Evolutionary conservation across 805 yeast genomes (phyloP).

Genomic region (Cyberlindnera japonica): DNA sequence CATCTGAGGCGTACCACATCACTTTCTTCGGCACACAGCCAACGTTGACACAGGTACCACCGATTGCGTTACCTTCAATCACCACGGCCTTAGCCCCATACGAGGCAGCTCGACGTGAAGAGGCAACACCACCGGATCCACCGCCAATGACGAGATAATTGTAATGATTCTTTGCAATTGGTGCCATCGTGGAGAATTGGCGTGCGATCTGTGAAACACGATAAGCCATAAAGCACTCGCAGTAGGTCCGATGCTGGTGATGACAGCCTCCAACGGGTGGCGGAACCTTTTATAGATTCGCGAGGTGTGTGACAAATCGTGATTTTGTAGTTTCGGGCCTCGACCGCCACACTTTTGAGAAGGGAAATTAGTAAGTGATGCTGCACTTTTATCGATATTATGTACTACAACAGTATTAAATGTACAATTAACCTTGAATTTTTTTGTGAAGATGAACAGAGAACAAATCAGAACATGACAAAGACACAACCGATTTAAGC

Average conservation of each 20-base stretch:
- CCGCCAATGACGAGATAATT: conserved; percentile 97
- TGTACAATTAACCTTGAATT: conserved; percentile 15
- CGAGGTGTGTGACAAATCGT: too few relatives aligned
- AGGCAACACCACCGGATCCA: conserved; percentile 99
- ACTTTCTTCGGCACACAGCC: conserved; percentile 99
- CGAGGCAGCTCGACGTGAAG: conserved; percentile 92
- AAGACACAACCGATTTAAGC: conserved; percentile 6
- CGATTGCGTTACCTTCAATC: conserved; percentile 78
- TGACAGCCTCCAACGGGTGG: too few relatives aligned
- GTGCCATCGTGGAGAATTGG: conserved; percentile 46
- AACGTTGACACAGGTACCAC: conserved; percentile 98
- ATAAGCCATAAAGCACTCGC: conserved; percentile 8
- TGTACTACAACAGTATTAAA: not conserved
- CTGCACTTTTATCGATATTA: too few relatives aligned
- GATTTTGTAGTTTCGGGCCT: too few relatives aligned
- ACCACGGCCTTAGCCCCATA: conserved; percentile 86
- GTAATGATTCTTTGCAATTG: conserved; percentile 53
- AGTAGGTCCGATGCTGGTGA: too few relatives aligned
- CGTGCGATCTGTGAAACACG: conserved; percentile 13
- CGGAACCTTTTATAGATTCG: too few relatives aligned
- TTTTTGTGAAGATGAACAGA: conserved; percentile 6
- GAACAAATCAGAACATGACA: conserved; percentile 8
- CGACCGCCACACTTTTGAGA: too few relatives aligned
- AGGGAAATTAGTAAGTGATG: too few relatives aligned
- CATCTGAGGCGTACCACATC: conserved; percentile 96